Evolutionary conservation across 345 rosid genomes (phyloP).

Genomic region (Hibiscus mutabilis): DNA sequence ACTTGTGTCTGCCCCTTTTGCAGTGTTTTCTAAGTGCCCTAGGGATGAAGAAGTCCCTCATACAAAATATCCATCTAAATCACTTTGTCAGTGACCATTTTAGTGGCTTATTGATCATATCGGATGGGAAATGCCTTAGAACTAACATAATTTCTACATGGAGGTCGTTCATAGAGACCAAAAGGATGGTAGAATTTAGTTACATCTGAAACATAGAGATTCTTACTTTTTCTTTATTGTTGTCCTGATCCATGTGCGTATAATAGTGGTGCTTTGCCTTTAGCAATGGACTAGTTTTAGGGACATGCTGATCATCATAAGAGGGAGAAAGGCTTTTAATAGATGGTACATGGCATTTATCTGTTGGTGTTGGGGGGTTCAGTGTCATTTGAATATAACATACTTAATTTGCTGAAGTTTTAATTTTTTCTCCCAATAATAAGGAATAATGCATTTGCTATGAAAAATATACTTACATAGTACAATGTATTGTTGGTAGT

Average conservation of each 20-base stretch:
- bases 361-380: background rate
- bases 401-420: background rate
- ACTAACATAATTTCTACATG: background rate
- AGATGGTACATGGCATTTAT: background rate
- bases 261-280: background rate
- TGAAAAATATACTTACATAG: background rate
- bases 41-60: conserved; percentile 12
- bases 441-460: background rate
- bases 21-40: background rate
- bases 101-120: background rate
- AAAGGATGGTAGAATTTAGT: background rate
- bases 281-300: background rate
- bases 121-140: background rate
- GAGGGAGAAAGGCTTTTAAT: background rate
- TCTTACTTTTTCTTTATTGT: no score
- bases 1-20: background rate
- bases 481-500: background rate
- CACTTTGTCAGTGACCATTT: background rate
- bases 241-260: background rate
- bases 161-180: background rate
- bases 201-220: background rate
- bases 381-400: background rate
- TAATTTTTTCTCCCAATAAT: background rate
- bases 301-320: background rate
- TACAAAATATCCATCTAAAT: conserved; percentile 1